A percentile compares a stretch with the other conserved stretches of the same genome.
Evolutionary conservation across 768 basidiomycete species (phyloP).

Genomic region (Collybiopsis luxurians): DNA sequence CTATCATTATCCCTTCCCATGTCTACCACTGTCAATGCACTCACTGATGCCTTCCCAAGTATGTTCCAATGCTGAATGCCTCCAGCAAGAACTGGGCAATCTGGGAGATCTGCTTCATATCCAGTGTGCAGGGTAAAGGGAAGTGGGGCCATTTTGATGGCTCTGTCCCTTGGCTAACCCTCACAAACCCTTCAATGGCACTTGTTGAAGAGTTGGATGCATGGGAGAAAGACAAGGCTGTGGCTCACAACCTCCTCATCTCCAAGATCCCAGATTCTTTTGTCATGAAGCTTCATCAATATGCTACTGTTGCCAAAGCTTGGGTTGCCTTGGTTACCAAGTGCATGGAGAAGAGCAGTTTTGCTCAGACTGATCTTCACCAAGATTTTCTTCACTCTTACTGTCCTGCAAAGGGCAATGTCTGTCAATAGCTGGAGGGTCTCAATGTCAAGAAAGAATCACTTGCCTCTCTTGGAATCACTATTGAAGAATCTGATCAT

Average conservation of each 20-base stretch:
- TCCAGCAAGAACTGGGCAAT: constrained; percentile 42
- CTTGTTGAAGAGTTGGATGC: constrained; percentile 16
- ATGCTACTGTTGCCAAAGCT: constrained; percentile 12
- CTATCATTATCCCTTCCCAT: no score
- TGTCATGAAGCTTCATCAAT: constrained; percentile 1
- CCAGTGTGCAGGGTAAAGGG: constrained; percentile 35
- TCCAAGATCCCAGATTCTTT: constrained; percentile 11
- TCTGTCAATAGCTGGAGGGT: constrained; percentile 23
- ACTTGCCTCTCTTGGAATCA: constrained; percentile 24
- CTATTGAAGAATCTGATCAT: constrained; percentile 28
- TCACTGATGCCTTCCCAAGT: no score
- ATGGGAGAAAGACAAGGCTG: constrained; percentile 26
- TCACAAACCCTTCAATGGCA: constrained; percentile 8
- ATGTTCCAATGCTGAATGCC: constrained; percentile 29
- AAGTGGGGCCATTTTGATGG: constrained; percentile 5
- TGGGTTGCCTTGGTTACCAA: constrained; percentile 13
- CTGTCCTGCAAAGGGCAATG: constrained; percentile 25
- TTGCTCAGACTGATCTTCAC: constrained; percentile 25
- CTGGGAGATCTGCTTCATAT: constrained; percentile 50
- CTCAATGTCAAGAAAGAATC: constrained; percentile 21
- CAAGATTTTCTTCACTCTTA: constrained; percentile 23
- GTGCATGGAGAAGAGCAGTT: constrained; percentile 23
- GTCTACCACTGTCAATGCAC: no score
- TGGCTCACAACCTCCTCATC: constrained; percentile 9
- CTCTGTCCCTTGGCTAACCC: no score